Conservation (phyloP, 2,329 filamentous ascomycete species). For the Cladosporium oxysporum region DNA sequence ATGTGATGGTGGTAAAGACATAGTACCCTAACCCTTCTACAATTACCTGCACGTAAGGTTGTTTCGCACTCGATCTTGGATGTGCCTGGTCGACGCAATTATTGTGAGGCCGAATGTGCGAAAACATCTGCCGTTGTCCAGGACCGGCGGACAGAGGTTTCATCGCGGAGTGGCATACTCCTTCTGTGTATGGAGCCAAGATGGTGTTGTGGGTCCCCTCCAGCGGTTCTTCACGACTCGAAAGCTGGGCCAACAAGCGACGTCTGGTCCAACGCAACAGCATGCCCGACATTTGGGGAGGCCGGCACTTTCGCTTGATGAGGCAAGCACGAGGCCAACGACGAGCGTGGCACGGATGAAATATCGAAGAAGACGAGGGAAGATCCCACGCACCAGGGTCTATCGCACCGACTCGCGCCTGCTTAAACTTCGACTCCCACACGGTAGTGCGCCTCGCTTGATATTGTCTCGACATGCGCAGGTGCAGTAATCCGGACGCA, state of each 20-base stretch:
- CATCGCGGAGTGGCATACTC: not conserved
- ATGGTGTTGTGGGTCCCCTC: not conserved
- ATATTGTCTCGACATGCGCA: not conserved
- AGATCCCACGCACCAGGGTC: slow-evolving; percentile 10
- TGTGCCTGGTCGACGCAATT: not conserved
- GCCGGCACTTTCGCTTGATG: not conserved
- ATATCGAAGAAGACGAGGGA: not conserved
- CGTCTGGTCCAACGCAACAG: not conserved
- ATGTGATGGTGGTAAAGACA: not conserved
- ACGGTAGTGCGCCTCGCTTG: slow-evolving; percentile 5
- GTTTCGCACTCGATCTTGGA: not conserved
- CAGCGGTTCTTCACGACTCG: not conserved
- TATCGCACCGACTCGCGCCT: not conserved
- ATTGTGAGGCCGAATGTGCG: not conserved
- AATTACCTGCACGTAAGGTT: not conserved
- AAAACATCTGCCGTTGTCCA: not conserved
- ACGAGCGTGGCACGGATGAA: not conserved
- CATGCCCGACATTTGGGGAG: not conserved
- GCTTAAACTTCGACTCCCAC: not conserved
- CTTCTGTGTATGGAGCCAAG: not conserved
- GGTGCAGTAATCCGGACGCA: not conserved
- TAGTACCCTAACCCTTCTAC: not conserved
- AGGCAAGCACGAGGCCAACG: not conserved
- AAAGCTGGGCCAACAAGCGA: not conserved
- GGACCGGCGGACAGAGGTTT: not conserved